Evolutionary conservation across 2,329 filamentous ascomycete genomes (phyloP), one percentile per base, ranked within the genome.

Genomic region (Penicillium paneum): DNA sequence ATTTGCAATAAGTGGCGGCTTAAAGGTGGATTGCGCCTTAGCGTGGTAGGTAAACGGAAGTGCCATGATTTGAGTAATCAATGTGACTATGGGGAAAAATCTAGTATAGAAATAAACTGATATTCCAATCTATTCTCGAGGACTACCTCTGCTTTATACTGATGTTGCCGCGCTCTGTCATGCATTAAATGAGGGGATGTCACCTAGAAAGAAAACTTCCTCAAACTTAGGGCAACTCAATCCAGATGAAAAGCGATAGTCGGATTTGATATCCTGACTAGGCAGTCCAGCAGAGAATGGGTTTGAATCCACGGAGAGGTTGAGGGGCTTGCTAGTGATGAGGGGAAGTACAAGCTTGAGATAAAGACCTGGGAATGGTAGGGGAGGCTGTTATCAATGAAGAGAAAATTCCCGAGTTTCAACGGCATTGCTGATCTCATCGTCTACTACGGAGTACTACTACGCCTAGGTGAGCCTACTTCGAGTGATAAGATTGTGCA

Each of bases 1-100:
- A 63, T 86, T 85, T 34, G 84, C 83, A 57, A 89, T 84, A 44
- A 86, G 78, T 6, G 84, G 85, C 3, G 84, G 84, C 64, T 86
- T 83, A 73, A 82, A 87, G 36, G 73, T 76, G 26, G 76, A 78
- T 67, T 87, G 83, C 0, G 83, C 83, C 65, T 84, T 78, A 47
- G 78, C 65, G 68, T 79, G 82, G 72, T 87, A 79, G 48, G 74
- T 76, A 68, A 83, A 78, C 35, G 69, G 65, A 49, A 69, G 63
- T 29, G 73, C 52, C 73, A 74, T 77, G 58, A 39, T 70, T n/a
- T 28, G 21, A 13, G 13, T 41, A 13, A 26, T 45, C 8, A 12
- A n/a, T 36, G 11, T 13, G 19, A 21, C 21, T 36, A 8, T 12
- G 21, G 10, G 19, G 19, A 13, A 52, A 46, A 45, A 50, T 41